Evolutionary conservation across 768 basidiomycete genomes (phyloP).

Genomic region (Daedalea quercina): DNA sequence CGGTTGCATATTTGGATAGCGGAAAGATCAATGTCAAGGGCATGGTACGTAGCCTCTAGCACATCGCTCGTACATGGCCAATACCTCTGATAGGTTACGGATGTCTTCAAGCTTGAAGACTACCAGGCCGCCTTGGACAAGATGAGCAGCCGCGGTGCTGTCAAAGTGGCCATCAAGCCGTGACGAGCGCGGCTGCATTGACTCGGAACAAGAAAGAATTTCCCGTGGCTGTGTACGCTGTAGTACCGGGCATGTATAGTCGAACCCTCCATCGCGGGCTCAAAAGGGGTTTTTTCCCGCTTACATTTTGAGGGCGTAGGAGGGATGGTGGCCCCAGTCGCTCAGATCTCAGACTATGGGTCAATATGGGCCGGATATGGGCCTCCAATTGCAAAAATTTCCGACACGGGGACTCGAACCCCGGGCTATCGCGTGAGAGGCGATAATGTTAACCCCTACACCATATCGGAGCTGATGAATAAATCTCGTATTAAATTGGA

Average conservation of each 20-base stretch:
- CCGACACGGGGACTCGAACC: slow-evolving; percentile 2
- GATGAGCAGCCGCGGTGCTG: slow-evolving; percentile 51
- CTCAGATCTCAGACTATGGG: too few species aligned
- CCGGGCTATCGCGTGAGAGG: slow-evolving; percentile 5
- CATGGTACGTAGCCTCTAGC: slow-evolving; percentile 42
- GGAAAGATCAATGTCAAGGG: slow-evolving; percentile 80
- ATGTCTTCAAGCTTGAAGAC: slow-evolving; percentile 52
- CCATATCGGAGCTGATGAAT: slow-evolving; percentile 1
- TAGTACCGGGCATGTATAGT: neutral
- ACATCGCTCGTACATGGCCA: neutral
- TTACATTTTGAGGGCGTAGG: too few species aligned
- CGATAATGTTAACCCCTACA: slow-evolving; percentile 5
- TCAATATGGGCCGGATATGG: too few species aligned
- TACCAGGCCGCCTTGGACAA: slow-evolving; percentile 63
- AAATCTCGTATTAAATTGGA: too few species aligned
- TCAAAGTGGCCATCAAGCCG: slow-evolving; percentile 47
- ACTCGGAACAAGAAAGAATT: neutral
- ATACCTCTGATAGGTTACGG: slow-evolving; percentile 39
- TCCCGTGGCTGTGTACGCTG: neutral
- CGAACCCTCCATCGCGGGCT: too few species aligned
- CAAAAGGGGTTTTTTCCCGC: too few species aligned
- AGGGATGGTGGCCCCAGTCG: too few species aligned
- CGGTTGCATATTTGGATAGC: slow-evolving; percentile 82
- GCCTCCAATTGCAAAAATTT: too few species aligned
- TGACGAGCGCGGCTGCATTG: slow-evolving; percentile 10